Evolutionary conservation across 2,329 filamentous ascomycete species (phyloP).

Genomic region (Fusarium siculi): DNA sequence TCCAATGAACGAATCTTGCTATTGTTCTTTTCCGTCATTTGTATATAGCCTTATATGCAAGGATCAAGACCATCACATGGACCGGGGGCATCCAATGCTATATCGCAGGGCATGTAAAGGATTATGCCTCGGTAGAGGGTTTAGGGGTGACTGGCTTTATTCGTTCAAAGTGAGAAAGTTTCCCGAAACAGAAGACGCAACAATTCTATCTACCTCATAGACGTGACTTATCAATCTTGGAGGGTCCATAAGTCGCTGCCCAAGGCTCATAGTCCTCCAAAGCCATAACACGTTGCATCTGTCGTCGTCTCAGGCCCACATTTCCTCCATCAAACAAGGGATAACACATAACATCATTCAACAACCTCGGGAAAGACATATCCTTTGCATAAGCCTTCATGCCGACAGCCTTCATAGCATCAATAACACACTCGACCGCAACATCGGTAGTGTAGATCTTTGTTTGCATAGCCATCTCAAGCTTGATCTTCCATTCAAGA

Average conservation of each 20-base stretch:
- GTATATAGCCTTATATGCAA: too few species aligned
- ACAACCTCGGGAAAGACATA: not conserved
- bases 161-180: too few species aligned
- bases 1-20: too few species aligned
- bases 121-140: too few species aligned
- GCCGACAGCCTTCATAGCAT: slow-evolving; percentile 6
- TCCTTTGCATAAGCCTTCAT: slow-evolving; percentile 2
- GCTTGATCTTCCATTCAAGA: not conserved
- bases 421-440: not conserved
- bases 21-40: too few species aligned
- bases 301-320: not conserved
- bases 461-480: slow-evolving; percentile 2
- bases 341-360: slow-evolving; percentile 7
- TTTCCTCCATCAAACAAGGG: slow-evolving; percentile 16
- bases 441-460: slow-evolving; percentile 10
- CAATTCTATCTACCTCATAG: too few species aligned
- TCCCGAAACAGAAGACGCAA: too few species aligned
- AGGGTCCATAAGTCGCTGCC: not conserved
- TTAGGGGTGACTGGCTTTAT: too few species aligned
- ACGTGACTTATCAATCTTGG: not conserved
- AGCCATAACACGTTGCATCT: slow-evolving; percentile 1
- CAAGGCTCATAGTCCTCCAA: not conserved
- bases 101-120: too few species aligned
- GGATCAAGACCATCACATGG: too few species aligned
- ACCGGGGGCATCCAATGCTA: too few species aligned